Conservation (phyloP, 179 eudicot genomes). For the Kewa caespitosa region DNA sequence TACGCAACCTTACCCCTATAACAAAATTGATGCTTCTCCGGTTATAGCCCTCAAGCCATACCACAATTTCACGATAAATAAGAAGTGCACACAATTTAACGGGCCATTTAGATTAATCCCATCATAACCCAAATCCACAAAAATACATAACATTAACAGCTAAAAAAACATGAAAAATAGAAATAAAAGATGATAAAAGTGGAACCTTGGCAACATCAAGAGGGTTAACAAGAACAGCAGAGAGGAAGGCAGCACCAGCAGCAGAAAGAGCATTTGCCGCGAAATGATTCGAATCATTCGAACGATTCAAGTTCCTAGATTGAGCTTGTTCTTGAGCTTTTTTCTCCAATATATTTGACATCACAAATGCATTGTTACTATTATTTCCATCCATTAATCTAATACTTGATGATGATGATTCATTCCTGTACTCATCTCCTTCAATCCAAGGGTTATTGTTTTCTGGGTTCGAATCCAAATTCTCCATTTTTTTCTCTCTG, state of each 20-base stretch:
- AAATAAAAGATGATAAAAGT: neutral
- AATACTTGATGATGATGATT: conserved; percentile 27
- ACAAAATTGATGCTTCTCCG: no score
- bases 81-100: no score
- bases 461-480: conserved; percentile 24
- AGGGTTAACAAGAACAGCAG: conserved; percentile 89
- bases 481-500: conserved; percentile 21
- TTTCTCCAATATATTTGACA: conserved; percentile 31
- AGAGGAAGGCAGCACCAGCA: conserved; percentile 87
- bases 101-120: no score
- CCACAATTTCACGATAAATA: no score
- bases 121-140: neutral
- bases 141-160: no score
- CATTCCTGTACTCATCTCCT: conserved; percentile 19
- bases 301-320: conserved; percentile 1
- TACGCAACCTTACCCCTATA: no score
- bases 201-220: conserved; percentile 95
- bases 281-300: conserved; percentile 40
- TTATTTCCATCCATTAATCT: conserved; percentile 22
- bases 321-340: conserved; percentile 26
- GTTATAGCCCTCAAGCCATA: no score
- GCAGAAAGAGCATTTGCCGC: conserved; percentile 73
- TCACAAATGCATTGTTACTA: no score
- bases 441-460: conserved; percentile 35
- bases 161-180: no score